Evolutionary conservation across 805 yeast species (phyloP).

Genomic region (Hanseniaspora singularis): DNA sequence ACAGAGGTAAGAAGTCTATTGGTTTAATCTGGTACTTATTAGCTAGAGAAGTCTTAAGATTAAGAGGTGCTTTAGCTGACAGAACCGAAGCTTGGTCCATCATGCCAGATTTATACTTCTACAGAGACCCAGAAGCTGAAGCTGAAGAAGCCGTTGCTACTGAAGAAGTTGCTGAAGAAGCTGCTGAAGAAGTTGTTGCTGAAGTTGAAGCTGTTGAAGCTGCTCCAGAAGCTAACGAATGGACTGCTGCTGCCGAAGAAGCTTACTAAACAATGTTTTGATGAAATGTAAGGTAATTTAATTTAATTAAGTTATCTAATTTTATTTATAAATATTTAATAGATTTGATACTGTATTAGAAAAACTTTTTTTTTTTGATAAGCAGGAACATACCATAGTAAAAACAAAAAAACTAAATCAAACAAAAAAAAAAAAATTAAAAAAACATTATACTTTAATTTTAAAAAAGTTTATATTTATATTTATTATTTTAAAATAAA

Average conservation of each 20-base stretch:
- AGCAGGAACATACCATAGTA: no score
- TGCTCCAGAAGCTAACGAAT: constrained; percentile 15
- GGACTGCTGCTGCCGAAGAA: constrained; percentile 16
- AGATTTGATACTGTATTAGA: no score
- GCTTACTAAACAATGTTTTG: constrained; percentile 8
- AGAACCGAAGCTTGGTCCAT: constrained; percentile 96
- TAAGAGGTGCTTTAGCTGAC: constrained; percentile 94
- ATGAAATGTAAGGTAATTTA: no score
- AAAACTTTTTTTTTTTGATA: no score
- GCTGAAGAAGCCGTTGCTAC: constrained; percentile 63
- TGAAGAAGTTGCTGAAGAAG: constrained; percentile 64
- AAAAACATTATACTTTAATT: no score
- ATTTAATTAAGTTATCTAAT: not conserved
- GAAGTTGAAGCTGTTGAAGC: constrained; percentile 26
- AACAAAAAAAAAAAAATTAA: no score
- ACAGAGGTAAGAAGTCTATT: constrained; percentile 99
- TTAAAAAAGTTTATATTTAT: no score
- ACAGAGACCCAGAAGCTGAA: constrained; percentile 99
- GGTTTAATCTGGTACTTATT: constrained; percentile 99
- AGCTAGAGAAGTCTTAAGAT: constrained; percentile 98
- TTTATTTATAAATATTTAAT: no score
- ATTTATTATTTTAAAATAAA: no score
- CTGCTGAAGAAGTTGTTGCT: constrained; percentile 59
- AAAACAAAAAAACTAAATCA: no score
- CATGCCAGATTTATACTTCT: constrained; percentile 99